Evolutionary conservation across 1,139 yeast genomes (phyloP).

Genomic region (Meyerozyma elateridarum): DNA sequence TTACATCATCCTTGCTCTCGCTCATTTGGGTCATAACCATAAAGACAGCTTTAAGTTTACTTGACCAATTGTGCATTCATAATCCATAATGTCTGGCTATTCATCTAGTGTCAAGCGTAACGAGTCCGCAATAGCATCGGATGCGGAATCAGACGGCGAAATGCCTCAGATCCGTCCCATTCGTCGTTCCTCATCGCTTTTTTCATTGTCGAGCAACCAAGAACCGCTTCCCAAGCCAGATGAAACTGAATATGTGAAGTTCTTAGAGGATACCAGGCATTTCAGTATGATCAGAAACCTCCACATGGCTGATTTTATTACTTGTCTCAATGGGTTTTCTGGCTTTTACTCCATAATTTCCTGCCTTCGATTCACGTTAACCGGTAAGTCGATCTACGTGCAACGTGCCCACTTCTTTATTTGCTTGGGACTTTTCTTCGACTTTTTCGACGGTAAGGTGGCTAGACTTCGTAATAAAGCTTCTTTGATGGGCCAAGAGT

Average conservation of each 20-base stretch:
- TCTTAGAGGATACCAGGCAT: conserved; percentile 76
- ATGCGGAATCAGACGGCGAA: conserved; percentile 28
- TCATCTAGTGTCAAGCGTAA: conserved; percentile 6
- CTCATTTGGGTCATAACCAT: no score
- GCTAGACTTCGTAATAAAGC: conserved; percentile 92
- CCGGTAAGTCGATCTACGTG: conserved; percentile 63
- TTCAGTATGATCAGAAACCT: conserved; percentile 71
- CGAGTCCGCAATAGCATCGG: conserved; percentile 38
- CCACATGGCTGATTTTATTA: conserved; percentile 94
- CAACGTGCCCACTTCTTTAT: conserved; percentile 89
- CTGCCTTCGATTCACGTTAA: conserved; percentile 73
- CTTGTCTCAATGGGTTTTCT: conserved; percentile 81
- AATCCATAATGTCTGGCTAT: conserved; percentile 3
- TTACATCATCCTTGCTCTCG: no score
- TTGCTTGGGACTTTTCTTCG: conserved; percentile 85
- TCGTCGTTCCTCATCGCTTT: conserved; percentile 40
- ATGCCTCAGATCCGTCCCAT: conserved; percentile 22
- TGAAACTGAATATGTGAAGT: conserved; percentile 69
- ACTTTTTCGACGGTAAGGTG: conserved; percentile 94
- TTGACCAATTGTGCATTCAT: no score
- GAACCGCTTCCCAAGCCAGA: conserved; percentile 55
- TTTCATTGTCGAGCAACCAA: conserved; percentile 33
- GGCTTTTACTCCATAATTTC: conserved; percentile 90
- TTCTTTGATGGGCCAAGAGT: conserved; percentile 93
- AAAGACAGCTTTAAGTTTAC: no score